These are phyloP conservation scores for Helicostylum pulchrum DNA, from an alignment of 192 early-diverging fungal species.

Conservation along the genomic window DNA sequence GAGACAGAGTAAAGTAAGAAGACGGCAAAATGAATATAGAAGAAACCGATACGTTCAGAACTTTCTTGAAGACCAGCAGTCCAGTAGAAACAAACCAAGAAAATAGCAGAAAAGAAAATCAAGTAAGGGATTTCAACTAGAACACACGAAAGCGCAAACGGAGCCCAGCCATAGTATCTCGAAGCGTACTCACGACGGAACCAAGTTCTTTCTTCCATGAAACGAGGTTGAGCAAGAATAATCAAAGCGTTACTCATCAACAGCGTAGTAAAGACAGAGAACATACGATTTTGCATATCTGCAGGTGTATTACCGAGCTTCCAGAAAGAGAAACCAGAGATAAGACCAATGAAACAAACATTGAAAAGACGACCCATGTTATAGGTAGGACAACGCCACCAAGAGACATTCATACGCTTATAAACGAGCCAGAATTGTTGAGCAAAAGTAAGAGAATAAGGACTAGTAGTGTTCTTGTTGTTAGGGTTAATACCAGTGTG, in stretches of 20 bases:
- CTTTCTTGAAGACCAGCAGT: slow-evolving; percentile 49
- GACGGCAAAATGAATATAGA: slow-evolving; percentile 55
- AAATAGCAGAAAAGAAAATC: slow-evolving; percentile 49
- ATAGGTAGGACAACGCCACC: slow-evolving; percentile 70
- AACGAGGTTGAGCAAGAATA: slow-evolving; percentile 63
- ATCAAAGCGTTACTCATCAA: slow-evolving; percentile 57
- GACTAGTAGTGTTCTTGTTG: slow-evolving; percentile 4
- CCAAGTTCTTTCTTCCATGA: slow-evolving; percentile 54
- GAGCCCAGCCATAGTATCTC: slow-evolving; percentile 62
- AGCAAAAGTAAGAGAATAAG: slow-evolving; percentile 31
- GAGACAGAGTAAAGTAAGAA: slow-evolving; percentile 55
- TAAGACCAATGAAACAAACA: slow-evolving; percentile 51
- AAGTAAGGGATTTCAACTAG: slow-evolving; percentile 62
- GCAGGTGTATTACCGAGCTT: slow-evolving; percentile 49
- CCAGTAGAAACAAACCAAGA: slow-evolving; percentile 61
- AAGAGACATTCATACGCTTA: slow-evolving; percentile 62
- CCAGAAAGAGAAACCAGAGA: slow-evolving; percentile 71
- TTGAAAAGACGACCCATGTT: slow-evolving; percentile 62
- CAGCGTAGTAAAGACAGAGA: slow-evolving; percentile 39
- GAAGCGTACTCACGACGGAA: slow-evolving; percentile 61
- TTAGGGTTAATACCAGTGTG: slow-evolving; percentile 18
- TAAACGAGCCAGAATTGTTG: slow-evolving; percentile 56
- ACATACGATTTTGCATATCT: slow-evolving; percentile 60
- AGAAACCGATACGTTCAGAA: slow-evolving; percentile 54
- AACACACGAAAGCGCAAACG: slow-evolving; percentile 59